These are phyloP conservation scores for Trametes cinnabarina DNA, from an alignment of 768 basidiomycete species.

Conservation along the genomic window DNA sequence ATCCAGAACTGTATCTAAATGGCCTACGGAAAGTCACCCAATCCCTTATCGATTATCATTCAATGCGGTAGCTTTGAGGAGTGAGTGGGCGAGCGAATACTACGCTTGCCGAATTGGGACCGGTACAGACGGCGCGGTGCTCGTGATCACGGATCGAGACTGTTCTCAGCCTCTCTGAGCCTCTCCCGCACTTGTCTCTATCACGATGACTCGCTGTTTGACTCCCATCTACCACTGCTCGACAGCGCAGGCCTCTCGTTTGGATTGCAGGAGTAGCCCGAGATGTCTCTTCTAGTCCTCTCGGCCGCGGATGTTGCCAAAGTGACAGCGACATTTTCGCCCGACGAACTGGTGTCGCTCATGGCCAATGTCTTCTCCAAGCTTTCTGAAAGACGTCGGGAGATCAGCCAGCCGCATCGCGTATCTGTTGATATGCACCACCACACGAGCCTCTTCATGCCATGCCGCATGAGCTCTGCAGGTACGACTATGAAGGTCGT, in stretches of 20 bases:
- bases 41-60: too few relatives aligned
- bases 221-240: neutral
- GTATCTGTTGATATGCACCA: slow-evolving; percentile 49
- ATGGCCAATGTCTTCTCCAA: slow-evolving; percentile 60
- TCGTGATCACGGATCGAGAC: neutral
- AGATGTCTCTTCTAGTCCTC: slow-evolving; percentile 57
- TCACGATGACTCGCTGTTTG: neutral
- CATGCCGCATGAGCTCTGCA: slow-evolving; percentile 52
- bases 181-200: neutral
- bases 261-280: neutral
- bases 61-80: too few relatives aligned
- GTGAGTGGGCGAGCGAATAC: neutral
- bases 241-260: too few relatives aligned
- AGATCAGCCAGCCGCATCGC: slow-evolving; percentile 50
- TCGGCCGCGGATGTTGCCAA: slow-evolving; percentile 55
- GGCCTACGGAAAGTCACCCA: too few relatives aligned
- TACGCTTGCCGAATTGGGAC: slow-evolving; percentile 1
- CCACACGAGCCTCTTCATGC: slow-evolving; percentile 81
- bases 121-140: neutral
- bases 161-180: neutral
- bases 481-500: slow-evolving; percentile 82
- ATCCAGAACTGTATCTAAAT: too few relatives aligned
- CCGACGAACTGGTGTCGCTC: slow-evolving; percentile 46
- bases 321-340: slow-evolving; percentile 44
- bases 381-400: slow-evolving; percentile 33